A percentile compares a stretch with the other conserved stretches of the same genome.
These are phyloP conservation scores for Pseudogymnoascus sp. DNA, from an alignment of 2,329 filamentous ascomycete species.

Conservation along the genomic window DNA sequence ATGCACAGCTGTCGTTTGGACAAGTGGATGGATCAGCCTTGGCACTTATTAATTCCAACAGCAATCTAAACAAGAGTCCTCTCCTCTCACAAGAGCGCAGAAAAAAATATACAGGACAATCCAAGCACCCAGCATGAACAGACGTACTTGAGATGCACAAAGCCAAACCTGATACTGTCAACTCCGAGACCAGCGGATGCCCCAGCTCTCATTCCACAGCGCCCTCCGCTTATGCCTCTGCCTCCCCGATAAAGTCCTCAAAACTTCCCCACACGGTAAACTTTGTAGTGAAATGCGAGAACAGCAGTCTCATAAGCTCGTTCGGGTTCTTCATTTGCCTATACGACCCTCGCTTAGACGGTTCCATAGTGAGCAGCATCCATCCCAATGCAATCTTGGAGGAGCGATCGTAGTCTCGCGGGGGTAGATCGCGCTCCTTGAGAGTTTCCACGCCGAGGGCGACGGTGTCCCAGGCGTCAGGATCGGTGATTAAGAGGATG, in stretches of 20 bases:
- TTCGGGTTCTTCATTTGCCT: constrained; percentile 5
- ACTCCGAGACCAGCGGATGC: not conserved
- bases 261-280: constrained; percentile 4
- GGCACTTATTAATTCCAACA: not conserved
- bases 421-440: not conserved
- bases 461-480: not conserved
- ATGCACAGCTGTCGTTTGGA: not conserved
- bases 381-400: not conserved
- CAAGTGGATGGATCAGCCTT: not conserved
- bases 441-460: not conserved
- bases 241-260: not conserved
- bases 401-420: not conserved
- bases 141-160: not conserved
- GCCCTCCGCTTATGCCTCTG: not conserved
- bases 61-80: not conserved
- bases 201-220: not conserved
- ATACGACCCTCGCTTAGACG: not conserved
- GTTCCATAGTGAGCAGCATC: constrained; percentile 3
- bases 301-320: not conserved
- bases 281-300: constrained; percentile 2
- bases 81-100: not conserved
- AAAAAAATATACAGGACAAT: not conserved
- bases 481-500: not conserved
- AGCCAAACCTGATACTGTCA: not conserved
- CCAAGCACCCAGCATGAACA: not conserved